Evolutionary conservation across 768 basidiomycete genomes (phyloP).

Genomic region (Strobilomyces echinocephalus): DNA sequence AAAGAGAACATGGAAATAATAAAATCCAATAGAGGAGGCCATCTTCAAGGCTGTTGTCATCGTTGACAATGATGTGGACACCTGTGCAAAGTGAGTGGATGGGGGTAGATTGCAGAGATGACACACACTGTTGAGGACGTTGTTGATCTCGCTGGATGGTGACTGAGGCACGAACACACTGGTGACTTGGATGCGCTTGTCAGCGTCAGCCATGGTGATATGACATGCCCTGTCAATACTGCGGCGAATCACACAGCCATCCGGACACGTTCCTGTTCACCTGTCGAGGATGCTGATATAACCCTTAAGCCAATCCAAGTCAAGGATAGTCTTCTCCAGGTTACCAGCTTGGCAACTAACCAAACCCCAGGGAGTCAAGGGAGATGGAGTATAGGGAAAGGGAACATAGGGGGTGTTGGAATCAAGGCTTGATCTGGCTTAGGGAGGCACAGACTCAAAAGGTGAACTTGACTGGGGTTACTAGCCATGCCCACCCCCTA

Average conservation of each 20-base stretch:
- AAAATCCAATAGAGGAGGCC: too few species aligned
- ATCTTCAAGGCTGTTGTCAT: constrained; percentile 78
- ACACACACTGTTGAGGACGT: constrained; percentile 78
- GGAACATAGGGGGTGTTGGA: too few species aligned
- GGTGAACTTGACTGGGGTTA: too few species aligned
- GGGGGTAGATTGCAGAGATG: not conserved
- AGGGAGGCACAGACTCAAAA: too few species aligned
- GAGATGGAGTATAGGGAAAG: too few species aligned
- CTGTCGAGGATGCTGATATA: constrained; percentile 32
- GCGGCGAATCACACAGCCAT: constrained; percentile 21
- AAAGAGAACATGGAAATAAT: too few species aligned
- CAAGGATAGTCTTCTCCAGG: too few species aligned
- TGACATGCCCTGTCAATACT: constrained; percentile 19
- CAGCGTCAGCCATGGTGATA: constrained; percentile 45
- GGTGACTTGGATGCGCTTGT: constrained; percentile 65
- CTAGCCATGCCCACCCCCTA: too few species aligned
- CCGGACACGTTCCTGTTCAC: constrained; percentile 31
- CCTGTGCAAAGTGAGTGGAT: constrained; percentile 43
- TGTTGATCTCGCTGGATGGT: constrained; percentile 95
- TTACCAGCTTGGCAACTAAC: too few species aligned
- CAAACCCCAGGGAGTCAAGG: too few species aligned
- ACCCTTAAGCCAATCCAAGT: too few species aligned
- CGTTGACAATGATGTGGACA: constrained; percentile 82
- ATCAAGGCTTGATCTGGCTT: too few species aligned
- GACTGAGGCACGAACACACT: constrained; percentile 81